Conservation (phyloP, 371 early-diverging fungal genomes). For the Mortierella sp. region DNA sequence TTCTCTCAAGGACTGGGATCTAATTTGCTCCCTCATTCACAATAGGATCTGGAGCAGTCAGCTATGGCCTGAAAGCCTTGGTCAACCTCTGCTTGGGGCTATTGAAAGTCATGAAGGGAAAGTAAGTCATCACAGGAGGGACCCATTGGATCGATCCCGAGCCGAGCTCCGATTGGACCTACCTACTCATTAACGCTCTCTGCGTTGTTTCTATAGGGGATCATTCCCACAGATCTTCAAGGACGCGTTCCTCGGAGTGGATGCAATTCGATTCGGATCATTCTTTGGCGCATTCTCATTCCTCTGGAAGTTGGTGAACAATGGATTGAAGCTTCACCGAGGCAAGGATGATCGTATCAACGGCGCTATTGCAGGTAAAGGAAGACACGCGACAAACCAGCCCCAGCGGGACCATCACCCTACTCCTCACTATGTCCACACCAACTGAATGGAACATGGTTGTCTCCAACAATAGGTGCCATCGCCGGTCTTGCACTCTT, state of each 20-base stretch:
- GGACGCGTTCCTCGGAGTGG: conserved; percentile 62
- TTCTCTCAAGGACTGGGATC: no score
- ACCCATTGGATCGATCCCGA: no score
- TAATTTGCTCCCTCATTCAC: no score
- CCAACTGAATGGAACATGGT: no score
- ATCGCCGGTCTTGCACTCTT: conserved; percentile 67
- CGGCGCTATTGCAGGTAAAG: conserved; percentile 65
- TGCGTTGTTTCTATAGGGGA: conserved; percentile 44
- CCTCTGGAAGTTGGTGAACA: conserved; percentile 79
- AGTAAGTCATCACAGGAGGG: conserved; percentile 2
- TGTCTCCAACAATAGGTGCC: no score
- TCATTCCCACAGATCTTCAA: conserved; percentile 54
- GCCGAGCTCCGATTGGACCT: not conserved
- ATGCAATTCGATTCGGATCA: conserved; percentile 71
- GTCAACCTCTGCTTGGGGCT: conserved; percentile 39
- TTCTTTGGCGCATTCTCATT: conserved; percentile 81
- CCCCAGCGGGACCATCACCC: no score
- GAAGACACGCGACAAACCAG: not conserved
- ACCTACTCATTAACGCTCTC: not conserved
- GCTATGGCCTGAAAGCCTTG: conserved; percentile 37
- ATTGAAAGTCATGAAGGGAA: conserved; percentile 41
- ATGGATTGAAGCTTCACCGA: conserved; percentile 66
- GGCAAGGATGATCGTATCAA: conserved; percentile 70
- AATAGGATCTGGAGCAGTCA: conserved; percentile 33
- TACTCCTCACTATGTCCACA: no score